Base-by-base conservation (phyloP, 345 rosid species). In the Camelina hispida region DNA sequence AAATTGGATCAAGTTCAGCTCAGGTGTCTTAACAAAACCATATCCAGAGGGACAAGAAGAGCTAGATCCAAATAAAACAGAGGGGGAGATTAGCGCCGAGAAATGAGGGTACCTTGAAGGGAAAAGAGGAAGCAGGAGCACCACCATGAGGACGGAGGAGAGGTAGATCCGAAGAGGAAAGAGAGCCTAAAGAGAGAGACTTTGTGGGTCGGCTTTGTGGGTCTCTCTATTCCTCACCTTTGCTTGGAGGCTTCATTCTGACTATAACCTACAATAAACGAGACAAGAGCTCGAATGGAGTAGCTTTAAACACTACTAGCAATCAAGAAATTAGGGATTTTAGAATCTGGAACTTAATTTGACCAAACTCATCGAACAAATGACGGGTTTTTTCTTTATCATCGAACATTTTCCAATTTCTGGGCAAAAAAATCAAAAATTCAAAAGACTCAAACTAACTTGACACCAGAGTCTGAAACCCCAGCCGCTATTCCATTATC, bases 171-270 rank as follows among this genome's bases (percentile, higher is more conserved):
- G 89, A 80, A 17, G 87, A 84, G 25, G 87, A 81, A 61, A 85
- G 69, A 7, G 89, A 80, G 35, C 96, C 90, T 68, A 85, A 87
- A 42, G 97, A 68, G 42, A 87, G 56, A 4, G 87, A 77, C n/a
- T n/a, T n/a, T n/a, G n/a, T n/a, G n/a, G n/a, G n/a, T n/a, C n/a
- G n/a, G n/a, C n/a, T n/a, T n/a, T n/a, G n/a, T n/a, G n/a, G n/a
- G n/a, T n/a, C n/a, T n/a, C n/a, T n/a, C n/a, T n/a, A n/a, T 80
- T 85, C 89, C 68, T 85, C 97, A 20, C 89, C 93, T 73, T 86
- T 88, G 62, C 75, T 84, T 52, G 74, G 83, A 14, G 99, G 99
- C 51, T 97, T 84, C 96, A 96, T 84, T 47, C 99, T 85, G 13
- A 96, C 93, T 44, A 96, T 65, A 43, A 96, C 99, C 99, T 93